Evolutionary conservation across 164 flowering plant species (phyloP).

Genomic region (Houttuynia cordata): DNA sequence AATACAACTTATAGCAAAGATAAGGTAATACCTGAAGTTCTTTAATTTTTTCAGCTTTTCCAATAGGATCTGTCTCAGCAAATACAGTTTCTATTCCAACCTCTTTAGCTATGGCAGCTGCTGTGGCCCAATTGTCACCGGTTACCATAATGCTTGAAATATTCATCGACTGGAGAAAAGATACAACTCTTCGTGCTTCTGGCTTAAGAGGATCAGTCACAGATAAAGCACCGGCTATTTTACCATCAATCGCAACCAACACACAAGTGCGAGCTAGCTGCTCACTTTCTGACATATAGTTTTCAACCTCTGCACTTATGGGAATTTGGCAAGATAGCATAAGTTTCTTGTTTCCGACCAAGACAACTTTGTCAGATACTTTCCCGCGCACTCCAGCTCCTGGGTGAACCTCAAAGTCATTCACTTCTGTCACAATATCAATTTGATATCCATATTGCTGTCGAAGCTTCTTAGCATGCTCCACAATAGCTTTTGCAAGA

Average conservation of each 20-base stretch:
- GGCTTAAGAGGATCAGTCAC: conserved; percentile 89
- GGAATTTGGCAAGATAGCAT: conserved; percentile 40
- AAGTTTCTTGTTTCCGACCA: conserved; percentile 84
- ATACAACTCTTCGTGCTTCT: conserved; percentile 61
- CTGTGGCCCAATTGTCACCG: conserved; percentile 93
- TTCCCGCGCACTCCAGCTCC: conserved; percentile 81
- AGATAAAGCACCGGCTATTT: conserved; percentile 70
- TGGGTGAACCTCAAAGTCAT: conserved; percentile 75
- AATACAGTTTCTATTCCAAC: conserved; percentile 66
- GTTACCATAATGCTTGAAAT: conserved; percentile 85
- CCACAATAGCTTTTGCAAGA: conserved; percentile 73
- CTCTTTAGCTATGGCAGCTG: conserved; percentile 63
- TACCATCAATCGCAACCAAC: conserved; percentile 60
- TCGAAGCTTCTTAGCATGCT: conserved; percentile 55
- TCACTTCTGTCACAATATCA: conserved; percentile 31
- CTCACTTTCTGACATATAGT: conserved; percentile 49
- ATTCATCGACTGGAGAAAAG: conserved; percentile 57
- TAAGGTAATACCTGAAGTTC: conserved; percentile 54
- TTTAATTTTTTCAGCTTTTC: conserved; percentile 83
- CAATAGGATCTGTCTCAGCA: conserved; percentile 80
- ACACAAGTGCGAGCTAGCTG: conserved; percentile 72
- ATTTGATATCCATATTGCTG: conserved; percentile 27
- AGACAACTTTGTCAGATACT: conserved; percentile 44
- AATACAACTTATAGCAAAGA: neutral
- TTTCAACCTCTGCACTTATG: conserved; percentile 43